These are phyloP conservation scores for Malus hybrid DNA, from an alignment of 331 rosid species.

Conservation along the genomic window DNA sequence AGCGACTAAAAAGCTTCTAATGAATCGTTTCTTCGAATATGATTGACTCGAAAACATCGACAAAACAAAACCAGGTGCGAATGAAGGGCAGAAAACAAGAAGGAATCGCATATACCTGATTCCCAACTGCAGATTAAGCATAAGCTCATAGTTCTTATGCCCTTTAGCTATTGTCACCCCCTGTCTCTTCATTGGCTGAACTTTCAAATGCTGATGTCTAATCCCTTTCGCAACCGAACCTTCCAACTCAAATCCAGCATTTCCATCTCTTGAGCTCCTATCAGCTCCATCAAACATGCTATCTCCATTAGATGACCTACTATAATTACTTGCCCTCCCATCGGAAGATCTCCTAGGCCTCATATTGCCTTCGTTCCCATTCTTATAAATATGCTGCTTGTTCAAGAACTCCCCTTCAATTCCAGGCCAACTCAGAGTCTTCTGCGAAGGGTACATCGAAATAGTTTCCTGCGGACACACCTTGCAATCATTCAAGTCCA, in stretches of 20 bases:
- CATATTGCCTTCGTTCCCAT: constrained; percentile 26
- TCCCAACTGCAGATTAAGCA: constrained; percentile 91
- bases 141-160: constrained; percentile 85
- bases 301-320: constrained; percentile 35
- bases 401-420: constrained; percentile 35
- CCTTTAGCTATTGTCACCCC: constrained; percentile 82
- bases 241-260: constrained; percentile 19
- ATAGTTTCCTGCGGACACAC: constrained; percentile 47
- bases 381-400: constrained; percentile 18
- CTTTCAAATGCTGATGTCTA: constrained; percentile 15
- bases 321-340: constrained; percentile 32
- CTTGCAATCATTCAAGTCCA: constrained; percentile 38
- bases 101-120: constrained; percentile 61
- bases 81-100: constrained; percentile 3
- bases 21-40: not conserved
- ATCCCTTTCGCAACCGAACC: constrained; percentile 10
- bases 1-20: too few relatives aligned
- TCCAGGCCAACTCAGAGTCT: constrained; percentile 40
- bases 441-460: constrained; percentile 60
- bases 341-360: constrained; percentile 39
- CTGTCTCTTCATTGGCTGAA: constrained; percentile 49
- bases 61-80: not conserved
- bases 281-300: constrained; percentile 20
- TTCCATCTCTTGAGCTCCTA: constrained; percentile 26
- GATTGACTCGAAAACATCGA: not conserved